Base-by-base conservation (phyloP, 2,329 filamentous ascomycete species). In the Penicillium capsulatum region DNA sequence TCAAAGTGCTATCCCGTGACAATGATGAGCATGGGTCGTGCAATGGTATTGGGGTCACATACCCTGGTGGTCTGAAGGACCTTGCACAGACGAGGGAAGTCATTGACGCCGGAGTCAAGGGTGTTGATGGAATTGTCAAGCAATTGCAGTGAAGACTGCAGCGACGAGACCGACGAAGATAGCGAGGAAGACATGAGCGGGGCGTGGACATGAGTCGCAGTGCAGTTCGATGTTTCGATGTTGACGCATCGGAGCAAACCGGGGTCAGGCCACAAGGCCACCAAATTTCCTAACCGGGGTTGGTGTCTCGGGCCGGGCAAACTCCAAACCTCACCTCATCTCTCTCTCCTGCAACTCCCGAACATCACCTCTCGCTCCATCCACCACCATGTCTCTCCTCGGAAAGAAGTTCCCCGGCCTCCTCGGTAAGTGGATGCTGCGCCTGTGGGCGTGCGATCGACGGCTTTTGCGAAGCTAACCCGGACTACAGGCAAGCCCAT, bases 331-430 rank as follows among this genome's bases (percentile, higher is more conserved):
- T 54, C 61, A 57, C 48, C 56, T 54, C 51, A 59, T 51, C 53
- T 58, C 55, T 54, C 57, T 46, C 50, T 57, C 47, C 50, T 55
- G 49, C 55, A 55, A 41, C 56, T 57, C 53, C 50, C 47, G 47
- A 50, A 50, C 45, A 50, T 40, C 50, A 48, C 57, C 53, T 50
- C 53, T 57, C 52, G 43, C 53, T 55, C 39, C 55, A 64, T 58
- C 59, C 64, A 61, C 66, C 76, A 84, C 73, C 61, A 87, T 88
- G 84, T 80, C 79, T 73, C 80, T 83, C 73, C 76, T 90, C 70
- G 82, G 83, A 67, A 90, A 89, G 79, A 90, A 88, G 77, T 91
- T 87, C 74, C 81, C 82, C 60, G 76, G 80, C 65, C 84, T 84
- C 58, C 72, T 90, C 68, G 74, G 86, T 91, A 79, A 63, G 85